phyloP scores from a whole-genome alignment of 78 protist species.

The Salpingoeca rosetta region DNA sequence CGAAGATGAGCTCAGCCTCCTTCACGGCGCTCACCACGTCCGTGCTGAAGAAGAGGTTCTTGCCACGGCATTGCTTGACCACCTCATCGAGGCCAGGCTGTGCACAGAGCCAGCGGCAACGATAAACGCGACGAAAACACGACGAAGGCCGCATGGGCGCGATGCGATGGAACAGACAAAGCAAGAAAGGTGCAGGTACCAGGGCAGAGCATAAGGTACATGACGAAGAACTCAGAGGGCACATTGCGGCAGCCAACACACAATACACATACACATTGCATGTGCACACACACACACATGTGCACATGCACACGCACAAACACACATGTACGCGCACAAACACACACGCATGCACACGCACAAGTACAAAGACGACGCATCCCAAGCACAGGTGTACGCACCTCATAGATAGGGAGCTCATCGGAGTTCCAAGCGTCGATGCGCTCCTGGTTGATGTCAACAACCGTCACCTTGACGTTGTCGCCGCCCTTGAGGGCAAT shows the following conservation, averaged over 20 bases:
- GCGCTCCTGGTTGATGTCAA: constrained; percentile 39
- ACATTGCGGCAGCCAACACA: no score
- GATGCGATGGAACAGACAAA: background rate
- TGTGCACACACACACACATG: no score
- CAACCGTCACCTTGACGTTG: constrained; percentile 42
- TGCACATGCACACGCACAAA: no score
- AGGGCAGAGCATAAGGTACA: background rate
- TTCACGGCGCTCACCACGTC: constrained; percentile 44
- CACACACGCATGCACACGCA: no score
- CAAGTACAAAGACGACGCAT: background rate
- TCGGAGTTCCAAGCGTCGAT: constrained; percentile 80
- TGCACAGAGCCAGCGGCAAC: no score
- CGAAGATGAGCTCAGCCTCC: constrained; percentile 71
- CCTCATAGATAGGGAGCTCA: constrained; percentile 83
- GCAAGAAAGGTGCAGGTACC: background rate
- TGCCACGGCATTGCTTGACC: constrained; percentile 46
- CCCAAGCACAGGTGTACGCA: background rate
- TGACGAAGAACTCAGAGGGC: no score
- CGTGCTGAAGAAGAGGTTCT: constrained; percentile 77
- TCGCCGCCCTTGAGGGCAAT: constrained; percentile 66
- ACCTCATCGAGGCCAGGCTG: constrained; percentile 80
- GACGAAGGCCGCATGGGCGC: no score
- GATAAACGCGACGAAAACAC: no score
- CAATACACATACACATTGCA: no score
- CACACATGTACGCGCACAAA: background rate